Evolutionary conservation across 164 flowering plant species (phyloP).

Genomic region (Malania oleifera): DNA sequence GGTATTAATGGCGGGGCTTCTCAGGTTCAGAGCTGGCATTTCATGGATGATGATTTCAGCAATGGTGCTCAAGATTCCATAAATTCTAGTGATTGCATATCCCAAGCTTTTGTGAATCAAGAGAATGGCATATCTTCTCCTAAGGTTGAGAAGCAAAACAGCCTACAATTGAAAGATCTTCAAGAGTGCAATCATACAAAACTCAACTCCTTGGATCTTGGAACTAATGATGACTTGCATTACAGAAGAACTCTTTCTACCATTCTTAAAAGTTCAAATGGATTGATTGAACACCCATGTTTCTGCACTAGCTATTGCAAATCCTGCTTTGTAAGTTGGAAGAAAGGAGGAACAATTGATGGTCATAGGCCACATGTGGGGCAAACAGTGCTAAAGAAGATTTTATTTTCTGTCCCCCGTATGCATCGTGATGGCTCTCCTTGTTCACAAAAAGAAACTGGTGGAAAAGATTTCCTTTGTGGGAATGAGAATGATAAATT

Average conservation of each 20-base stretch:
- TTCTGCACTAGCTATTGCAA: conserved; percentile 17
- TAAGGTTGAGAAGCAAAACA: conserved; percentile 19
- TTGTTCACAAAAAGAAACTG: conserved; percentile 27
- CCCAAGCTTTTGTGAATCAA: conserved; percentile 44
- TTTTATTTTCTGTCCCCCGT: conserved; percentile 46
- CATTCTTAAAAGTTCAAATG: conserved; percentile 39
- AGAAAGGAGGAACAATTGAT: conserved; percentile 23
- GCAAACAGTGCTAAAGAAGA: conserved; percentile 61
- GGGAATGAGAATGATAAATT: conserved; percentile 46
- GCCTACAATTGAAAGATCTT: conserved; percentile 23
- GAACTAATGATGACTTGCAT: conserved; percentile 40
- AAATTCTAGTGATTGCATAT: conserved; percentile 63
- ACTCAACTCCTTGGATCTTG: conserved; percentile 34
- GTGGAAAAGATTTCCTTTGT: conserved; percentile 18
- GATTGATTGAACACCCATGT: conserved; percentile 24
- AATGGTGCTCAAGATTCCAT: conserved; percentile 43
- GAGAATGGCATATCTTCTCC: conserved; percentile 25
- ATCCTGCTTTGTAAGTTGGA: conserved; percentile 67
- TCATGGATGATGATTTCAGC: conserved; percentile 64
- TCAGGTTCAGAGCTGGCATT: conserved; percentile 65
- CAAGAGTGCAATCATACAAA: conserved; percentile 40
- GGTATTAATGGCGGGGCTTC: conserved; percentile 46
- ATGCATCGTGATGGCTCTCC: conserved; percentile 32
- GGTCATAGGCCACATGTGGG: conserved; percentile 14
- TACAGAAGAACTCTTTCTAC: conserved; percentile 53